Evolutionary conservation across 1,284 basidiomycete species (phyloP).

Genomic region (Moesziomyces antarcticus): DNA sequence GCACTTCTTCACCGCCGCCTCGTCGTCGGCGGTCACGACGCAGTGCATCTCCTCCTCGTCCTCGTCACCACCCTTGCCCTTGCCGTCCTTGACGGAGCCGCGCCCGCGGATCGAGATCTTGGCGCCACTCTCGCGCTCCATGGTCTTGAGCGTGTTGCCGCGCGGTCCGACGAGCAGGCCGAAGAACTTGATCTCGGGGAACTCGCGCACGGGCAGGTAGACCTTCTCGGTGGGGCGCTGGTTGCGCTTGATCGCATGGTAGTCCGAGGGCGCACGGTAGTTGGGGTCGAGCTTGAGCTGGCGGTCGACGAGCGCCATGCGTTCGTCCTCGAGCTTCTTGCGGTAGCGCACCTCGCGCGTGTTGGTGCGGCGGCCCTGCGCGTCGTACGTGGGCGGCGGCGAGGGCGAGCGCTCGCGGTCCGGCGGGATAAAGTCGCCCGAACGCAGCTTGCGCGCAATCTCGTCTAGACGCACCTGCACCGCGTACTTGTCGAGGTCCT

Average conservation of each 20-base stretch:
- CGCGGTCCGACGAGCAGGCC: slow-evolving; percentile 97
- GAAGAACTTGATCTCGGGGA: slow-evolving; percentile 99
- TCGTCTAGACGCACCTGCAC: slow-evolving; percentile 80
- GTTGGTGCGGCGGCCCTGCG: slow-evolving; percentile 95
- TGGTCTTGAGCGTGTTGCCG: slow-evolving; percentile 98
- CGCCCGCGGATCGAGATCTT: slow-evolving; percentile 99
- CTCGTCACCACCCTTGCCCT: slow-evolving; percentile 87
- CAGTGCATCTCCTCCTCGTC: slow-evolving; percentile 99
- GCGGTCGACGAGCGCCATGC: slow-evolving; percentile 89
- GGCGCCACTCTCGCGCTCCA: slow-evolving; percentile 97
- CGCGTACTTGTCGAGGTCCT: slow-evolving; percentile 66
- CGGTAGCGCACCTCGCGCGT: slow-evolving; percentile 97
- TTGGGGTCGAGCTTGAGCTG: slow-evolving; percentile 98
- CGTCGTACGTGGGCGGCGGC: slow-evolving; percentile 95
- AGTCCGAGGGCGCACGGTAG: slow-evolving; percentile 94
- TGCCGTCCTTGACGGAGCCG: slow-evolving; percentile 98
- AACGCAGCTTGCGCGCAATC: slow-evolving; percentile 90
- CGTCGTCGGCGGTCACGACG: slow-evolving; percentile 90
- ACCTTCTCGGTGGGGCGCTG: slow-evolving; percentile 85
- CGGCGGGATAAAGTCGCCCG: slow-evolving; percentile 94
- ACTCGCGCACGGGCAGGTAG: slow-evolving; percentile 99
- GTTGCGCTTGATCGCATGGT: slow-evolving; percentile 83
- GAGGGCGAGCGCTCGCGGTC: slow-evolving; percentile 94
- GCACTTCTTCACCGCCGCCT: slow-evolving; percentile 89
- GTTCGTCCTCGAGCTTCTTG: slow-evolving; percentile 97